Percentiles rank a stretch among this genome's conserved stretches.
Conservation (phyloP, 805 yeast species). For the Komagataella mondaviorum region DNA sequence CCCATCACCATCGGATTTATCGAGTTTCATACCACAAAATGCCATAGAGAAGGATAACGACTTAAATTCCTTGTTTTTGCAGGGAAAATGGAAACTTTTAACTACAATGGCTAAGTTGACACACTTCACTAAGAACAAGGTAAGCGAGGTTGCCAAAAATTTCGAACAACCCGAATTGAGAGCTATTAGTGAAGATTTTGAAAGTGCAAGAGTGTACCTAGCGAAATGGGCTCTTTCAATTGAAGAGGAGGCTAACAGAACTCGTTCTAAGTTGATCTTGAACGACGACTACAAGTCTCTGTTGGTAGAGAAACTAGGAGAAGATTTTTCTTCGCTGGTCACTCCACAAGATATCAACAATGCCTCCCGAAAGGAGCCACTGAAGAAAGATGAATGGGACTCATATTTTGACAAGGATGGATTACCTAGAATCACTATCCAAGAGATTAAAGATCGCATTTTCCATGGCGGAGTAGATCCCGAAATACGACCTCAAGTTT, state of each 20-base stretch:
- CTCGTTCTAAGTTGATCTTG: slow-evolving; percentile 35
- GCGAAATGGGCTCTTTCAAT: slow-evolving; percentile 97
- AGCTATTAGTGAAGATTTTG: slow-evolving; percentile 79
- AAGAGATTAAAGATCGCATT: slow-evolving; percentile 69
- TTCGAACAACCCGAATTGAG: slow-evolving; percentile 70
- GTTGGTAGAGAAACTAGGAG: slow-evolving; percentile 50
- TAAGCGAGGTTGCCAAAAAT: slow-evolving; percentile 41
- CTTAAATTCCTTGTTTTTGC: slow-evolving; percentile 22
- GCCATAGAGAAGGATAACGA: slow-evolving; percentile 19
- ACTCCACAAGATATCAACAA: slow-evolving; percentile 46
- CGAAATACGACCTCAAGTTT: slow-evolving; percentile 53
- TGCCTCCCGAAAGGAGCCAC: slow-evolving; percentile 53
- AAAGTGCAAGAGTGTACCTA: slow-evolving; percentile 78
- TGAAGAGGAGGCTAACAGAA: slow-evolving; percentile 76
- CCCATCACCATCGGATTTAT: slow-evolving; percentile 56
- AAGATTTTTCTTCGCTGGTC: slow-evolving; percentile 26
- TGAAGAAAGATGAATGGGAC: slow-evolving; percentile 69
- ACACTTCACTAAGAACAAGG: slow-evolving; percentile 45
- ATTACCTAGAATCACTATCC: slow-evolving; percentile 52
- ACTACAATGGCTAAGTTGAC: slow-evolving; percentile 77
- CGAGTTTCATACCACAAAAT: slow-evolving; percentile 38
- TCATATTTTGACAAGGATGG: slow-evolving; percentile 76
- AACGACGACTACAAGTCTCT: slow-evolving; percentile 44
- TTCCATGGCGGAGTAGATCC: slow-evolving; percentile 81
- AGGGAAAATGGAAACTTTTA: slow-evolving; percentile 77